Conservation (phyloP, 2,329 filamentous ascomycete species). For the Didymella segeticola region DNA sequence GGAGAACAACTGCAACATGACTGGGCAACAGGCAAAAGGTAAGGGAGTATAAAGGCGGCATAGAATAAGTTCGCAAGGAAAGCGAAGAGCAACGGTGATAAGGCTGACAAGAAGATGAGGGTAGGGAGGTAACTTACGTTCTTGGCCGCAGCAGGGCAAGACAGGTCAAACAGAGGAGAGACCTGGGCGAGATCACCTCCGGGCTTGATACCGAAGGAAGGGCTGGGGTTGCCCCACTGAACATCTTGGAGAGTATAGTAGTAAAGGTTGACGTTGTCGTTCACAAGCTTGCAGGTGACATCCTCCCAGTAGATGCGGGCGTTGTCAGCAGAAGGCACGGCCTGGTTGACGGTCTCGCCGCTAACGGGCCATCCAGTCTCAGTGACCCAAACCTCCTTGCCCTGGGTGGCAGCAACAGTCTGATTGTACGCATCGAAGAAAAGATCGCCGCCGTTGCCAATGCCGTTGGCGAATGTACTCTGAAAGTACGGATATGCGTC, state of each 20-base stretch:
- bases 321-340: constrained; percentile 69
- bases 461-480: constrained; percentile 61
- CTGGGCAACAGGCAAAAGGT: constrained; percentile 19
- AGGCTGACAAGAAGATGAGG: constrained; percentile 21
- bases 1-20: constrained; percentile 20
- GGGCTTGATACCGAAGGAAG: constrained; percentile 74
- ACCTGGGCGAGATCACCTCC: constrained; percentile 41
- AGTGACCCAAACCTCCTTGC: constrained; percentile 81
- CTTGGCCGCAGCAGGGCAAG: constrained; percentile 40
- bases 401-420: constrained; percentile 64
- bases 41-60: constrained; percentile 20
- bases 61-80: constrained; percentile 30
- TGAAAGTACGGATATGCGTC: constrained; percentile 89
- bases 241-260: constrained; percentile 81
- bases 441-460: constrained; percentile 68
- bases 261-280: constrained; percentile 61
- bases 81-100: constrained; percentile 30
- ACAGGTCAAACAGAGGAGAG: constrained; percentile 44
- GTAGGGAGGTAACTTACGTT: constrained; percentile 36
- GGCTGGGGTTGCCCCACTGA: constrained; percentile 63
- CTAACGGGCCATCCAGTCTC: constrained; percentile 87
- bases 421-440: constrained; percentile 72
- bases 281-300: constrained; percentile 74
- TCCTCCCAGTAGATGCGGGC: constrained; percentile 82
- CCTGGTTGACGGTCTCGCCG: constrained; percentile 67